Percentiles rank a stretch among this genome's conserved stretches.
Conservation (phyloP, 306 rosid genomes). For the Abrus pulchellus region DNA sequence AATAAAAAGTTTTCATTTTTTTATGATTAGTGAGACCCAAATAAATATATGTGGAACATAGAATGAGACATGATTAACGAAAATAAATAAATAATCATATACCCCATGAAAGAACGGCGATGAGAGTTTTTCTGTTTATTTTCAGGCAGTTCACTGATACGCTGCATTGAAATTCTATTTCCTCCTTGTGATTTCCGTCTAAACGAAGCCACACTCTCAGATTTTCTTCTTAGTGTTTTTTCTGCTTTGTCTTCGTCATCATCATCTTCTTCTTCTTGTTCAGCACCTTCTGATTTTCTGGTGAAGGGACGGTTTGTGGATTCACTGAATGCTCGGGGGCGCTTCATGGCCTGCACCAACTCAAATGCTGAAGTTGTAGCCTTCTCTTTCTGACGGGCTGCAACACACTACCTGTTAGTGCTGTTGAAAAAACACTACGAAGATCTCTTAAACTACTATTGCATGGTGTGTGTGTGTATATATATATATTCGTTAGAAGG, state of each 20-base stretch:
- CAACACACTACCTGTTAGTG: conserved; percentile 46
- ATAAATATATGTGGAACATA: too few relatives aligned
- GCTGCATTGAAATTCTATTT: conserved; percentile 62
- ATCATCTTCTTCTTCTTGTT: conserved; percentile 50
- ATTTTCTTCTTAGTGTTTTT: conserved; percentile 59
- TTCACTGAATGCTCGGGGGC: conserved; percentile 90
- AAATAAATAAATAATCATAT: conserved; percentile 36
- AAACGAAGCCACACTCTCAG: conserved; percentile 66
- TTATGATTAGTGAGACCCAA: too few relatives aligned
- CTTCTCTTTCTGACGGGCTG: conserved; percentile 94
- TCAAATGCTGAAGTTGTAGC: conserved; percentile 78
- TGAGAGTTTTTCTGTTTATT: conserved; percentile 65
- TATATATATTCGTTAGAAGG: background rate
- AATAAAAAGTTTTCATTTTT: too few relatives aligned
- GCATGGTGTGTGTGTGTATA: background rate
- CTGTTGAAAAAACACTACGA: background rate
- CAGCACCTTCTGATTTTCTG: conserved; percentile 64
- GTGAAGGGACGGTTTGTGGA: conserved; percentile 68
- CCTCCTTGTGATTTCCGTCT: conserved; percentile 61
- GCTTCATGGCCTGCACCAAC: conserved; percentile 78
- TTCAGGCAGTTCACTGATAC: conserved; percentile 79
- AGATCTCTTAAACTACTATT: conserved; percentile 1
- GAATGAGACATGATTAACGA: too few relatives aligned
- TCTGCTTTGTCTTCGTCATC: conserved; percentile 51
- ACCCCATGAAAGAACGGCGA: conserved; percentile 93